phyloP scores from a whole-genome alignment of 139 green algal species.

The Chlorella sp. region DNA sequence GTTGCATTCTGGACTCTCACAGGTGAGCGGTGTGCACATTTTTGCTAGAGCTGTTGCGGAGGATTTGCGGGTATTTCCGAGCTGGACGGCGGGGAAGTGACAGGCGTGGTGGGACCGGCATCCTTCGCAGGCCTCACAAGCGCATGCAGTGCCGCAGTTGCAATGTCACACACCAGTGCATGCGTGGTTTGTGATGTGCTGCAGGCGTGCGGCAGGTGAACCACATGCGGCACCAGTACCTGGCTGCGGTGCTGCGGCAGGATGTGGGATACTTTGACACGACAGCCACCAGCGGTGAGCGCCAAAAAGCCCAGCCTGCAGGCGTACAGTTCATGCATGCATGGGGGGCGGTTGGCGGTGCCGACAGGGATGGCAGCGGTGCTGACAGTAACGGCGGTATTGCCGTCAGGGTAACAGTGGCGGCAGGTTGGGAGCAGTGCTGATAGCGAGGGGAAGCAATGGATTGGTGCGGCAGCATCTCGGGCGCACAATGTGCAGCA shows the following conservation, averaged over 20 bases:
- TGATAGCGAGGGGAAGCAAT: background rate
- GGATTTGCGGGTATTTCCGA: too few relatives aligned
- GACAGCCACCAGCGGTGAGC: slow-evolving; percentile 57
- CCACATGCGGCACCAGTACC: slow-evolving; percentile 58
- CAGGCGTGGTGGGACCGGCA: too few relatives aligned
- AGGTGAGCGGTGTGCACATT: slow-evolving; percentile 29
- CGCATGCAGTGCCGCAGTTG: background rate
- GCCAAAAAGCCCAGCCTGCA: background rate
- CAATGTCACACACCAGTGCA: background rate
- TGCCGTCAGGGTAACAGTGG: background rate
- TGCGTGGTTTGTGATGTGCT: background rate
- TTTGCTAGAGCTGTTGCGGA: too few relatives aligned
- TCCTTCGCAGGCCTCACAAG: too few relatives aligned
- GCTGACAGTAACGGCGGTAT: too few relatives aligned
- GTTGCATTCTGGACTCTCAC: slow-evolving; percentile 53
- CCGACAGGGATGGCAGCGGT: too few relatives aligned
- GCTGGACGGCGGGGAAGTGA: too few relatives aligned
- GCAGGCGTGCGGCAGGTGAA: slow-evolving; percentile 41
- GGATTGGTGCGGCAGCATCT: too few relatives aligned
- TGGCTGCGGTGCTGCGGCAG: slow-evolving; percentile 76
- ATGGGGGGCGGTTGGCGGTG: background rate
- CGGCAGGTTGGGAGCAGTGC: background rate
- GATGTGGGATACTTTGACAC: slow-evolving; percentile 90
- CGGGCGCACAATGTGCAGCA: too few relatives aligned
- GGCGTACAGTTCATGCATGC: background rate